A percentile compares a stretch with the other conserved stretches of the same genome.
Evolutionary conservation across 78 protist species (phyloP).

Genomic region (Speleostelium caveatum): DNA sequence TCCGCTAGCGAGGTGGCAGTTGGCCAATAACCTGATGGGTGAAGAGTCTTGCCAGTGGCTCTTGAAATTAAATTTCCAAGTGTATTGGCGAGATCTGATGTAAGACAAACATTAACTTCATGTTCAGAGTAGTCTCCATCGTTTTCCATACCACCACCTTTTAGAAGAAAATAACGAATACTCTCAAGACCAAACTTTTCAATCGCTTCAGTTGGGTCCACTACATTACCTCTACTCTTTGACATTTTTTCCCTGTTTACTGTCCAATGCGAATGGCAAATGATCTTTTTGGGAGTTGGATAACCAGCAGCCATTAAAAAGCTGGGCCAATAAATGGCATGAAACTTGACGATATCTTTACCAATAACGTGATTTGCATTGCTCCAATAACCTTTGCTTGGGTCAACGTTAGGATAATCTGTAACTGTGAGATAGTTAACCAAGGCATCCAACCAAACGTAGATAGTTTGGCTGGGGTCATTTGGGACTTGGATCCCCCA

Average conservation of each 20-base stretch:
- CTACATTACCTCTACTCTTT: slow-evolving; percentile 83
- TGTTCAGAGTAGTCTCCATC: slow-evolving; percentile 87
- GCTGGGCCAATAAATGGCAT: slow-evolving; percentile 97
- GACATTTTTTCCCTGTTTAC: slow-evolving; percentile 91
- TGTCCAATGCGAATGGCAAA: slow-evolving; percentile 95
- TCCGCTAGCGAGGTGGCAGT: not conserved
- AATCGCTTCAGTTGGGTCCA: slow-evolving; percentile 78
- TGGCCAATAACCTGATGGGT: slow-evolving; percentile 48
- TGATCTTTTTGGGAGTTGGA: slow-evolving; percentile 67
- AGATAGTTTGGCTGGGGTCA: slow-evolving; percentile 92
- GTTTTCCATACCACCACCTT: slow-evolving; percentile 75
- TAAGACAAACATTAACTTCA: slow-evolving; percentile 21
- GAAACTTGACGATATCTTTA: slow-evolving; percentile 97
- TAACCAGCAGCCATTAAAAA: slow-evolving; percentile 85
- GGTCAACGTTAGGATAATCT: slow-evolving; percentile 64
- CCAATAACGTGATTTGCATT: slow-evolving; percentile 93
- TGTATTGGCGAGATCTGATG: slow-evolving; percentile 79
- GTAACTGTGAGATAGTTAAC: slow-evolving; percentile 94
- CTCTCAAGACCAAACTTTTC: slow-evolving; percentile 86
- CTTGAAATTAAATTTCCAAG: slow-evolving; percentile 77
- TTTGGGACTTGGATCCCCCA: slow-evolving; percentile 98
- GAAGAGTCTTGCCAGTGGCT: slow-evolving; percentile 34
- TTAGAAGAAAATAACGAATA: slow-evolving; percentile 46
- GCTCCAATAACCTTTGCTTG: not conserved
- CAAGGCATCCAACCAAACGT: slow-evolving; percentile 99